phyloP scores from a whole-genome alignment of 2,329 filamentous ascomycete species.

The Chrysosporium keratinophilum region DNA sequence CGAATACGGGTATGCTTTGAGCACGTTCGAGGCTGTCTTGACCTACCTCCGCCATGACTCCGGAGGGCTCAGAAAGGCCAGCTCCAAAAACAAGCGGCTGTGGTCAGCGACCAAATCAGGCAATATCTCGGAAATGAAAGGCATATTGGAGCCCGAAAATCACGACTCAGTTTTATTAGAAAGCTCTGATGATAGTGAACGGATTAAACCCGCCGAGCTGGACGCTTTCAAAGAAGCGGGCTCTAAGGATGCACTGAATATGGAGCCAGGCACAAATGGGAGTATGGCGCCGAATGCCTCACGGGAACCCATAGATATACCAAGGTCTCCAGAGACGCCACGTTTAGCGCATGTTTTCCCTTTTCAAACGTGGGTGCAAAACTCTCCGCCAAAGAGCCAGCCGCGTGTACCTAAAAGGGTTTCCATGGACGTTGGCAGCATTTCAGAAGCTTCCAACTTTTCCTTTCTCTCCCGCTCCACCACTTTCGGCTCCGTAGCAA shows the following conservation, averaged over 20 bases:
- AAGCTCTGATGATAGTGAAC: conserved; percentile 31
- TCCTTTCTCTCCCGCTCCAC: conserved; percentile 72
- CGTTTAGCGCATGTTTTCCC: conserved; percentile 76
- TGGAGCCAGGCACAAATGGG: not conserved
- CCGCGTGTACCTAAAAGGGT: conserved; percentile 62
- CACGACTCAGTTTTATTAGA: conserved; percentile 34
- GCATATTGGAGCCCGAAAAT: conserved; percentile 63
- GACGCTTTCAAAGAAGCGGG: not conserved
- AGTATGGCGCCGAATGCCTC: conserved; percentile 1
- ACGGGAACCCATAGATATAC: conserved; percentile 10
- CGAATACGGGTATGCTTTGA: conserved; percentile 90
- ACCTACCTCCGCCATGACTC: conserved; percentile 80
- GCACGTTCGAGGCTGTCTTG: conserved; percentile 88
- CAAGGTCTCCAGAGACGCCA: conserved; percentile 23
- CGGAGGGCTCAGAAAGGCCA: conserved; percentile 68
- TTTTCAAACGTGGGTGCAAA: conserved; percentile 56
- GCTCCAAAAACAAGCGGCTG: conserved; percentile 69
- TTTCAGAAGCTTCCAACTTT: conserved; percentile 74
- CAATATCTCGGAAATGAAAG: conserved; percentile 61
- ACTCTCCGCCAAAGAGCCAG: conserved; percentile 33
- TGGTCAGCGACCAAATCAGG: conserved; percentile 82
- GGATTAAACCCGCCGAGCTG: conserved; percentile 3
- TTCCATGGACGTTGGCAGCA: conserved; percentile 77
- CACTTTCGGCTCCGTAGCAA: conserved; percentile 63
- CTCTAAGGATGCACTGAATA: conserved; percentile 25